Conservation (phyloP, 2,329 filamentous ascomycete genomes). For the Fusarium poae region DNA sequence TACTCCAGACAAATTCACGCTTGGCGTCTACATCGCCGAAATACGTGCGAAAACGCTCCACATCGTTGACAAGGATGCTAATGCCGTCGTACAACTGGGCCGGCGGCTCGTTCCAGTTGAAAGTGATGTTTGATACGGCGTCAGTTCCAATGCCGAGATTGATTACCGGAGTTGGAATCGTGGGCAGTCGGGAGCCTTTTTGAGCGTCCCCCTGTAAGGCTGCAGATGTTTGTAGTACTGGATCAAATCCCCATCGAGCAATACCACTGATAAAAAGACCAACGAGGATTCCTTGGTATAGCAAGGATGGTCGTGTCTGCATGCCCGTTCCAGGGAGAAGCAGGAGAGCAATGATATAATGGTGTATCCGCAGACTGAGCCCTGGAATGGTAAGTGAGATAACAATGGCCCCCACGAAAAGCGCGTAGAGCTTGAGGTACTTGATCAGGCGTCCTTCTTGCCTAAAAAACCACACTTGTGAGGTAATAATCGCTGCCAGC, state of each 20-base stretch:
- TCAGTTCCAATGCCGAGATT: constrained; percentile 54
- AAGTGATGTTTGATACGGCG: constrained; percentile 74
- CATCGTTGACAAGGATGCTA: constrained; percentile 86
- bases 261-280: constrained; percentile 93
- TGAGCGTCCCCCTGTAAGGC: constrained; percentile 78
- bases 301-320: constrained; percentile 84
- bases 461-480: constrained; percentile 88
- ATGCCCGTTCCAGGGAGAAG: constrained; percentile 89
- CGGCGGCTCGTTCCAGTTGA: constrained; percentile 63
- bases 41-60: constrained; percentile 82
- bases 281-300: constrained; percentile 91
- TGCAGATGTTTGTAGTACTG: constrained; percentile 84
- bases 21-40: constrained; percentile 66
- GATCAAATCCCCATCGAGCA: constrained; percentile 93
- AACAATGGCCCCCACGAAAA: constrained; percentile 76
- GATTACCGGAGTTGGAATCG: constrained; percentile 62
- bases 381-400: constrained; percentile 79
- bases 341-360: constrained; percentile 90
- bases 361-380: constrained; percentile 89
- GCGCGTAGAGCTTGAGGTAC: constrained; percentile 82
- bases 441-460: constrained; percentile 83
- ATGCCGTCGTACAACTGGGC: constrained; percentile 76
- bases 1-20: constrained; percentile 70
- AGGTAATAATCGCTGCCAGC: constrained; percentile 75
- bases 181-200: constrained; percentile 71